These are phyloP conservation scores for Fusarium papillatum DNA, from an alignment of 2,329 filamentous ascomycete genomes.

Conservation along the genomic window DNA sequence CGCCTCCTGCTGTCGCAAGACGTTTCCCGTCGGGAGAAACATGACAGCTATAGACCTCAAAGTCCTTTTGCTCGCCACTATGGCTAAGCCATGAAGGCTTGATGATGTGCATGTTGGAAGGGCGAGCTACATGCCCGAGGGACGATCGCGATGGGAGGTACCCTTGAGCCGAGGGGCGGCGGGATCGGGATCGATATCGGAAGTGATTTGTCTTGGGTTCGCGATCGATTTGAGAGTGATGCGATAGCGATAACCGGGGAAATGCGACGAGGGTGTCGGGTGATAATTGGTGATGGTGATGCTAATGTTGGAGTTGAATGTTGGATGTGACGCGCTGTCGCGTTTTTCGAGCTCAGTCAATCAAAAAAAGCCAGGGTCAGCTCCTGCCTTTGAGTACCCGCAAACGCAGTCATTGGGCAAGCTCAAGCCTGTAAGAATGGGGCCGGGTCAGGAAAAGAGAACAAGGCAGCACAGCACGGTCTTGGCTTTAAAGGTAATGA, in stretches of 20 bases:
- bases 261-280: not conserved
- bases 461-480: too few species aligned
- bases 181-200: not conserved
- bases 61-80: conserved; percentile 97
- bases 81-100: conserved; percentile 97
- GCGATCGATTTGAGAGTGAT: conserved; percentile 12
- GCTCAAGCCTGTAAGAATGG: conserved; percentile 1
- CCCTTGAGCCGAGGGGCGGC: conserved; percentile 9
- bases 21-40: conserved; percentile 94
- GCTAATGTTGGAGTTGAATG: conserved; percentile 21
- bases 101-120: conserved; percentile 80
- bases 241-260: not conserved
- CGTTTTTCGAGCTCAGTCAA: conserved; percentile 37
- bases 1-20: conserved; percentile 94
- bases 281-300: conserved; percentile 18
- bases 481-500: too few species aligned
- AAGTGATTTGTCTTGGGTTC: not conserved
- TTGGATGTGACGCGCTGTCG: conserved; percentile 38
- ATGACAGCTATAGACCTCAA: conserved; percentile 98
- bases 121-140: conserved; percentile 39
- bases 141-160: conserved; percentile 14
- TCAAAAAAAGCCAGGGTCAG: conserved; percentile 35
- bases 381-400: conserved; percentile 16
- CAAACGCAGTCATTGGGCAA: conserved; percentile 10
- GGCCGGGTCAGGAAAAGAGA: not conserved